phyloP scores from a whole-genome alignment of 768 basidiomycete species.

The Tulasnella calospora region DNA sequence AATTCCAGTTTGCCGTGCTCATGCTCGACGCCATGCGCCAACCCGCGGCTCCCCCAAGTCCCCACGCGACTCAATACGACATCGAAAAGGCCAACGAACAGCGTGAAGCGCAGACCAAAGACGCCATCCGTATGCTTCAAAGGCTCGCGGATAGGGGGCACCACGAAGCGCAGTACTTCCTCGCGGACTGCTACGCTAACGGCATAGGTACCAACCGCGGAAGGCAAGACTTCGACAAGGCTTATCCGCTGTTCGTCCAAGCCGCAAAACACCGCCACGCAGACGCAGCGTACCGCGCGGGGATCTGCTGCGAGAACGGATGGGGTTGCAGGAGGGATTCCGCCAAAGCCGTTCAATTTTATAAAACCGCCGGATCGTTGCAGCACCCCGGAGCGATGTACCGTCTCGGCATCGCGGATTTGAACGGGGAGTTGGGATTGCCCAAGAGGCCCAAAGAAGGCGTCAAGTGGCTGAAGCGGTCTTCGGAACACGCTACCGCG shows the following conservation, averaged over 20 bases:
- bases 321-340: constrained; percentile 95
- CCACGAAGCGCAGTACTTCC: constrained; percentile 91
- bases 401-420: constrained; percentile 89
- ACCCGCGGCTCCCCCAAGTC: constrained; percentile 57
- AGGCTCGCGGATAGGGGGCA: constrained; percentile 91
- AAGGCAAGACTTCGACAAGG: constrained; percentile 94
- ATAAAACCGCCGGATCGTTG: constrained; percentile 86
- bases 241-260: constrained; percentile 91
- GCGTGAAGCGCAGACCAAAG: constrained; percentile 80
- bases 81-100: constrained; percentile 77
- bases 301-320: constrained; percentile 97
- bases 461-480: constrained; percentile 97
- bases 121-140: constrained; percentile 82
- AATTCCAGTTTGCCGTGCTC: constrained; percentile 98
- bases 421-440: constrained; percentile 89
- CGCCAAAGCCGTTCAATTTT: constrained; percentile 87
- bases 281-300: constrained; percentile 90
- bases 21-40: constrained; percentile 97
- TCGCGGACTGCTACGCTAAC: constrained; percentile 97
- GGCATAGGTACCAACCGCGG: constrained; percentile 90
- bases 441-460: constrained; percentile 89
- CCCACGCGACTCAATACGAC: constrained; percentile 59
- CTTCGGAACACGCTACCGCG: constrained; percentile 87
- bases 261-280: constrained; percentile 97
- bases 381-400: constrained; percentile 95